Evolutionary conservation across 495 filamentous ascomycete species (phyloP).

Genomic region (Cudoniella acicularis): DNA sequence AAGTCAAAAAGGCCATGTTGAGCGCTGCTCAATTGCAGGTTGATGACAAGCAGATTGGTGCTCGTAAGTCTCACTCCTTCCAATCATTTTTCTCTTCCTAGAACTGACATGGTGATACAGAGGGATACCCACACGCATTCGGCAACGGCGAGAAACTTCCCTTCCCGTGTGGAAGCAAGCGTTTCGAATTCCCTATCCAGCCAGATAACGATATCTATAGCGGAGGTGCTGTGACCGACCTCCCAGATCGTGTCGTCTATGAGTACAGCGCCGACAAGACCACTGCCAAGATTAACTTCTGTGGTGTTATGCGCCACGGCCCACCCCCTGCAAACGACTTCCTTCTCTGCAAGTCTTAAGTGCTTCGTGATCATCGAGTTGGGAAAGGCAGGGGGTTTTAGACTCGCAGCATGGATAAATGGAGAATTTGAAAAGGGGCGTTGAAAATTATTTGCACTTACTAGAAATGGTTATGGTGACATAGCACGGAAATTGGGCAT

Average conservation of each 20-base stretch:
- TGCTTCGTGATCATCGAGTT: too few relatives aligned
- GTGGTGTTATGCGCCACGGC: constrained; percentile 16
- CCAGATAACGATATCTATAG: background rate
- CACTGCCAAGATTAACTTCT: background rate
- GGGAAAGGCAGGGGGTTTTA: too few relatives aligned
- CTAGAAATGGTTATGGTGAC: too few relatives aligned
- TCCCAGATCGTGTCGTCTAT: constrained; percentile 12
- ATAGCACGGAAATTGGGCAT: too few relatives aligned
- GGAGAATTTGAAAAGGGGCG: too few relatives aligned
- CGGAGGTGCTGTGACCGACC: background rate
- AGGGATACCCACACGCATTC: background rate
- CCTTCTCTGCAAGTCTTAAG: constrained; percentile 11
- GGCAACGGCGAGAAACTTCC: background rate
- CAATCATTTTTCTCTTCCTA: background rate
- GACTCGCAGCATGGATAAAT: too few relatives aligned
- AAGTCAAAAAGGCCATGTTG: background rate
- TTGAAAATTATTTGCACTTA: too few relatives aligned
- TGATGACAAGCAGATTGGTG: background rate
- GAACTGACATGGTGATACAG: background rate
- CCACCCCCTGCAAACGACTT: constrained; percentile 1
- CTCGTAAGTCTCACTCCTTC: background rate
- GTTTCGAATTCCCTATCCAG: constrained; percentile 9
- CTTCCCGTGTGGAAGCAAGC: background rate
- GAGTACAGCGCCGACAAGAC: constrained; percentile 8
- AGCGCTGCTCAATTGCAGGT: background rate